Conservation (phyloP, 345 rosid genomes). For the Salix udensis region DNA sequence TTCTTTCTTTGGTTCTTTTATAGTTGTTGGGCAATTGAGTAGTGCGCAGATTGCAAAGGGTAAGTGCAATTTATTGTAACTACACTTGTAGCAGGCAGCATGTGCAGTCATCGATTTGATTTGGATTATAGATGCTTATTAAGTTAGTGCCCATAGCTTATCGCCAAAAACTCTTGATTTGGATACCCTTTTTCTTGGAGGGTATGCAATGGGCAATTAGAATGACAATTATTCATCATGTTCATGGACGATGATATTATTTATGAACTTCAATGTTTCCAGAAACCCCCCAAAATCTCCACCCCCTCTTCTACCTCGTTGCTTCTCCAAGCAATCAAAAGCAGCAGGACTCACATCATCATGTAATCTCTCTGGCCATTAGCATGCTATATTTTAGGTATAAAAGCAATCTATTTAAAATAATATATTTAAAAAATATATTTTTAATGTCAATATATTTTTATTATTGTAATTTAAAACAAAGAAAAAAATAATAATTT, state of each 20-base stretch:
- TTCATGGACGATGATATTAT: not conserved
- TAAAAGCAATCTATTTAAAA: not conserved
- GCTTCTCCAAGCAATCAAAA: constrained; percentile 26
- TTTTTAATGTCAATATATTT: too few relatives aligned
- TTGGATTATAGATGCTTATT: not conserved
- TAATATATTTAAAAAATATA: too few relatives aligned
- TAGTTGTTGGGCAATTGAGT: not conserved
- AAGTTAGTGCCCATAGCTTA: constrained; percentile 6
- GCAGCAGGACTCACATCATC: constrained; percentile 6
- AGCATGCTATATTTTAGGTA: not conserved
- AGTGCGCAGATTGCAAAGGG: not conserved
- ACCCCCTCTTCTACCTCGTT: constrained; percentile 38
- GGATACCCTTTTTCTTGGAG: constrained; percentile 1
- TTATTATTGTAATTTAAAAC: not conserved
- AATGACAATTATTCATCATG: not conserved
- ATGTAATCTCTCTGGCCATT: constrained; percentile 23
- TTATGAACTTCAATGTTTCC: not conserved
- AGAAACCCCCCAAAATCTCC: constrained; percentile 20
- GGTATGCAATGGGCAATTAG: not conserved
- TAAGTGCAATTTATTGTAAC: constrained; percentile 9
- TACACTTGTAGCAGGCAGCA: constrained; percentile 1
- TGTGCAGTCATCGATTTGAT: not conserved
- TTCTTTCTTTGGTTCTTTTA: not conserved
- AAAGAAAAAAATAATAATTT: constrained; percentile 9
- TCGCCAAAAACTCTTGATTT: not conserved